Base-by-base conservation (phyloP, 2,329 filamentous ascomycete genomes). In the Alternaria gansuensis region DNA sequence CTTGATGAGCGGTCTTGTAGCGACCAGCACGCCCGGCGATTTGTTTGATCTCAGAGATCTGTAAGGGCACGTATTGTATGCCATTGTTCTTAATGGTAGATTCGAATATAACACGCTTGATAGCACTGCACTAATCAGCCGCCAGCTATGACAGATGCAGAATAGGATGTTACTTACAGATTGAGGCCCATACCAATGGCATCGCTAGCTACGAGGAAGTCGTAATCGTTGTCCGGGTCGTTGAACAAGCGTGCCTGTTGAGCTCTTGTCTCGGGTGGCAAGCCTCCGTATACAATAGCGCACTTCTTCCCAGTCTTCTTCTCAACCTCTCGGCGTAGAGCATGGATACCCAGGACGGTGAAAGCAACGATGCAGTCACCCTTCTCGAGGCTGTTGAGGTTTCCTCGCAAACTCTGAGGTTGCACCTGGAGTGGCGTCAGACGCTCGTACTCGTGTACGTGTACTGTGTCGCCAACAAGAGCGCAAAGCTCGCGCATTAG, bases 151-250 rank as follows among this genome's bases (percentile, higher is more conserved):
- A 7, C 11, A 23, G n/a, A 7, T 36, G 17, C 17, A 13, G 29
- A 40, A 17, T 40, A 5, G 7, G 17, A 29, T 43, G 33, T 14
- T 13, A 78, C 83, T 78, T 88, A 93, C 75, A 99, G 79, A 72
- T 99, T 99, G 23, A 99, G 81, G 1, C 96, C 95, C 94, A 99
- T 98, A 36, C 95, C 95, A 62, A 99, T 94, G 45, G 95, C 95
- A 78, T 97, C 93, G 68, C 92, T 97, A 8, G 96, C 95, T 26
- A 95, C 93, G 5, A 99, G 82, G 68, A 88, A 96, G 75, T 99
- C 95, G 74, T 97, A 99, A 59, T 97, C 93, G 74, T 96, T 99
- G 73, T 96, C 79, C 0, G 93, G 93, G 64, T 98, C 91, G 73
- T 99, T 99, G 83, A 99, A 99, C 0, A 98, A 82, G 14, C 88